Conservation (phyloP, 164 flowering plant genomes). For the Aristolochia californica region DNA sequence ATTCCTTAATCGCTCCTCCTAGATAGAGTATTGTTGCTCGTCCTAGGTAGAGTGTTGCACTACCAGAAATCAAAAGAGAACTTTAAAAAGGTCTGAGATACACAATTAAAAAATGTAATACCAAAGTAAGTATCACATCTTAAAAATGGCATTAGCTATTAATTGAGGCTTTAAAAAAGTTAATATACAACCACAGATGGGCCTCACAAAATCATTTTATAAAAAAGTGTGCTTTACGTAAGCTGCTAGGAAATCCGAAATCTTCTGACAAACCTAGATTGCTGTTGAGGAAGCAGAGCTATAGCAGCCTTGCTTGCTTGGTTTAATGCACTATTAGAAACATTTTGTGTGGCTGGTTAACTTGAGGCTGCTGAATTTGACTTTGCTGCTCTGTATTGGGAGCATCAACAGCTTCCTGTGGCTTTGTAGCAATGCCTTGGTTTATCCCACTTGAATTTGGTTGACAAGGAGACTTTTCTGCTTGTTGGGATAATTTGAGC, state of each 20-base stretch:
- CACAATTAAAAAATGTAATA: background rate
- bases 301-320: conserved; percentile 50
- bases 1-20: too few relatives aligned
- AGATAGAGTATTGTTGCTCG: too few relatives aligned
- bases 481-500: conserved; percentile 36
- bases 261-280: conserved; percentile 95
- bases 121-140: conserved; percentile 1
- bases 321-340: conserved; percentile 44
- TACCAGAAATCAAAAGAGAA: too few relatives aligned
- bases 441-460: conserved; percentile 36
- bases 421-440: conserved; percentile 41
- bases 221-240: conserved; percentile 18
- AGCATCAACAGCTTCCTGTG: conserved; percentile 36
- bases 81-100: too few relatives aligned
- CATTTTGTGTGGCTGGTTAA: conserved; percentile 45
- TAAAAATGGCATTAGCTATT: background rate
- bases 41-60: too few relatives aligned
- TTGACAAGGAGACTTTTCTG: conserved; percentile 48
- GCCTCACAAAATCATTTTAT: conserved; percentile 13
- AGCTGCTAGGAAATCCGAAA: conserved; percentile 34
- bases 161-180: conserved; percentile 9
- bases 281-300: conserved; percentile 72
- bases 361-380: conserved; percentile 8
- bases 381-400: conserved; percentile 38
- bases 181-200: conserved; percentile 27